Base-by-base conservation (phyloP, 495 filamentous ascomycete genomes). In the Pyrenula aspistea region DNA sequence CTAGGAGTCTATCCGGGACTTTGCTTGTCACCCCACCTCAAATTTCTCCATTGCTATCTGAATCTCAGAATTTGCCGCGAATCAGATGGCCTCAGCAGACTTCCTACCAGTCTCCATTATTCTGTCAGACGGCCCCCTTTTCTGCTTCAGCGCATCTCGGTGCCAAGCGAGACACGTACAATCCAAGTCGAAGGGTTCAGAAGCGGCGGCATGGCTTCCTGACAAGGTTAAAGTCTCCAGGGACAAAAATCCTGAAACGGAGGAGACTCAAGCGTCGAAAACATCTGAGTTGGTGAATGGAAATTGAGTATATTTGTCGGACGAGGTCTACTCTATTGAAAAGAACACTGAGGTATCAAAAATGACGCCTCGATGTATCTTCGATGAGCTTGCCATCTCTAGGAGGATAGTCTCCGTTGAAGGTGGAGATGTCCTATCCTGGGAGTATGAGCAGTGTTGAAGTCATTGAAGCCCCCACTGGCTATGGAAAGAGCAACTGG, bases 141-240 rank as follows among this genome's bases (percentile, higher is more conserved):
- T 71, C 72, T 3, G 68, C 71, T 19, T 72, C 69, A 48, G 68
- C 72, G 10, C 65, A 70, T 11, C 68, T 84, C 22, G 75, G 72
- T 60, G 76, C 74, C 12, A 78, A 74, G 48, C 73, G 86, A 56
- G 62, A 78, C 57, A 88, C 86, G 2, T 88, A 76, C 62, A 77
- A 79, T 52, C 85, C 84, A 2, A 83, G 78, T 53, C 84, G 87
- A 59, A 67, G 78, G 53, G 84, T 89, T 49, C 77, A 86, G 66
- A 89, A 88, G 72, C 73, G 86, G 58, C 73, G 86, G 57, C 79
- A 82, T 68, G 86, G 86, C 0, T 88, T 86, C 69, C 69, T 88
- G 67, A 71, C 79, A 12, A 64, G 86, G 57, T 60, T 83, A 57
- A 71, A 71, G 63, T 77, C 75, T 22, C 70, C 75, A 61, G 79